Conservation (phyloP, 306 rosid species). For the Sindora glabra region DNA sequence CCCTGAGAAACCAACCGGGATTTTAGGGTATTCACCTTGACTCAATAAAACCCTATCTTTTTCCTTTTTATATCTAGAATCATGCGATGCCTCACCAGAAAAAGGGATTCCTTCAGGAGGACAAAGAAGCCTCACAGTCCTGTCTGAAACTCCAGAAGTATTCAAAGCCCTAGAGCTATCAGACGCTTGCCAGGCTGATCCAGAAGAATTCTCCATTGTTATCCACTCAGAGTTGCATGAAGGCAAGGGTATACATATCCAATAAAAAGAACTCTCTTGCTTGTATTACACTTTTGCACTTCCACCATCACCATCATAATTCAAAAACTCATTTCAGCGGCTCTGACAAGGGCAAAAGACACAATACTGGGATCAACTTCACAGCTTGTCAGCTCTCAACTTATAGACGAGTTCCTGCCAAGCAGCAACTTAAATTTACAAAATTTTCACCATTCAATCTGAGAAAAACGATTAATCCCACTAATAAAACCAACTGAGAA, state of each 20-base stretch:
- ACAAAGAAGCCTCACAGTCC: slow-evolving; percentile 37
- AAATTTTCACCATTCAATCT: slow-evolving; percentile 7
- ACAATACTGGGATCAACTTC: no score
- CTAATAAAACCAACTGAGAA: not conserved
- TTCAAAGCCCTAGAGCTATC: slow-evolving; percentile 56
- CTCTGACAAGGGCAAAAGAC: not conserved
- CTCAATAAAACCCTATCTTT: no score
- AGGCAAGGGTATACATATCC: slow-evolving; percentile 37
- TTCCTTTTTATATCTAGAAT: no score
- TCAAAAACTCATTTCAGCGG: slow-evolving; percentile 30
- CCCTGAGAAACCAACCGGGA: slow-evolving; percentile 51
- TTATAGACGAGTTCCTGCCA: slow-evolving; percentile 35
- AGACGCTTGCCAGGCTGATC: slow-evolving; percentile 52
- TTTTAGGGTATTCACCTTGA: no score
- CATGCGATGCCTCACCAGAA: slow-evolving; percentile 38
- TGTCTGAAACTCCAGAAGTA: slow-evolving; percentile 50
- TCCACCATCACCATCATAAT: slow-evolving; percentile 36
- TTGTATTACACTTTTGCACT: slow-evolving; percentile 25
- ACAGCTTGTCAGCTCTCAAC: slow-evolving; percentile 12
- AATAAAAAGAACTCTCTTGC: slow-evolving; percentile 28
- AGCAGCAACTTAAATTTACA: slow-evolving; percentile 20
- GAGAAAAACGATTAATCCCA: not conserved
- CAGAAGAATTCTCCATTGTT: slow-evolving; percentile 74
- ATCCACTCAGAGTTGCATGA: slow-evolving; percentile 61
- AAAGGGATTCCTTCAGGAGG: slow-evolving; percentile 29